Percentiles rank a stretch among this genome's conserved stretches.
phyloP scores from a whole-genome alignment of 805 yeast species.

The Barnettozyma pratensis region DNA sequence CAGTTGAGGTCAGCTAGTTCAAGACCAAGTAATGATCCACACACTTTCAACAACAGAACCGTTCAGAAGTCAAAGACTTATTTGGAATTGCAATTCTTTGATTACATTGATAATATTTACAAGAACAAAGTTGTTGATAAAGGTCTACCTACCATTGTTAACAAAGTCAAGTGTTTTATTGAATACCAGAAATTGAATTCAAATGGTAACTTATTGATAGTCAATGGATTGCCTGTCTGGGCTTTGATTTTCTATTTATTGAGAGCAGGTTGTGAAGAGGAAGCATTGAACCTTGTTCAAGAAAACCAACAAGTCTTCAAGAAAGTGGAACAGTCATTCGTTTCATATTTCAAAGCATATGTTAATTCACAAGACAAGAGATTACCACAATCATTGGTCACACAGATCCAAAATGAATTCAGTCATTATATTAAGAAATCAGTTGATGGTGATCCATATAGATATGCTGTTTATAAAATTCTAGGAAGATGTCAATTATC shows the following conservation, averaged over 20 bases:
- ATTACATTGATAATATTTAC: slow-evolving; percentile 63
- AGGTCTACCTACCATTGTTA: slow-evolving; percentile 67
- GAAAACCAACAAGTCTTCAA: slow-evolving; percentile 68
- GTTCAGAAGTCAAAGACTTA: slow-evolving; percentile 51
- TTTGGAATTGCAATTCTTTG: slow-evolving; percentile 74
- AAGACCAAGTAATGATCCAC: slow-evolving; percentile 14
- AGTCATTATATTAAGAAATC: slow-evolving; percentile 73
- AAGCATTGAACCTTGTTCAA: slow-evolving; percentile 66
- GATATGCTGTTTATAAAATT: slow-evolving; percentile 84
- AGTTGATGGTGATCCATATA: slow-evolving; percentile 75
- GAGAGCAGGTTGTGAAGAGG: slow-evolving; percentile 77
- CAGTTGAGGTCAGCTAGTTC: slow-evolving; percentile 27
- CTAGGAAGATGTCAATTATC: slow-evolving; percentile 82
- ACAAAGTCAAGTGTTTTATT: slow-evolving; percentile 63
- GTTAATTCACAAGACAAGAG: slow-evolving; percentile 47
- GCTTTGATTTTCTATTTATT: slow-evolving; percentile 79
- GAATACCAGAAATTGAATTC: slow-evolving; percentile 40
- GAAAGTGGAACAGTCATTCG: slow-evolving; percentile 81
- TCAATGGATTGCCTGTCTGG: slow-evolving; percentile 93
- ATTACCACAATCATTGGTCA: slow-evolving; percentile 62
- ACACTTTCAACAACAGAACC: slow-evolving; percentile 31
- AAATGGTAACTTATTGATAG: slow-evolving; percentile 49
- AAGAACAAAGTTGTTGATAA: slow-evolving; percentile 47
- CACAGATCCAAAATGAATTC: slow-evolving; percentile 73
- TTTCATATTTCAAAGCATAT: slow-evolving; percentile 70